Evolutionary conservation across 1,284 basidiomycete genomes (phyloP).

Genomic region (Trichosporon sp.): DNA sequence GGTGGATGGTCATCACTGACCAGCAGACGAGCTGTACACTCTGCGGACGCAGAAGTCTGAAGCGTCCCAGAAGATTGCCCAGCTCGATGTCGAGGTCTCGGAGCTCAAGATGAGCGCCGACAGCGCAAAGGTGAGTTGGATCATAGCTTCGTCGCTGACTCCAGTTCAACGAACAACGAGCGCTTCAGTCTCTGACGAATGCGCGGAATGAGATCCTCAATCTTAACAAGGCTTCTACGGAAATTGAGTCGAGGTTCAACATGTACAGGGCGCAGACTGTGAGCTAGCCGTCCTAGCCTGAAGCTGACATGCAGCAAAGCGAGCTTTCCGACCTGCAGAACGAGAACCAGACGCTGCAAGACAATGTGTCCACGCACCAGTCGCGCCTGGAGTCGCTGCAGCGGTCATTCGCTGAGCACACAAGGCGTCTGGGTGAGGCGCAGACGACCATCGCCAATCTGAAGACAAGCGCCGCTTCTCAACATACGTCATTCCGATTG

Average conservation of each 20-base stretch:
- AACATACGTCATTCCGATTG: constrained; percentile 38
- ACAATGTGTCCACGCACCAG: constrained; percentile 26
- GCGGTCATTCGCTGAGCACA: constrained; percentile 41
- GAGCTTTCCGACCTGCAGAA: constrained; percentile 34
- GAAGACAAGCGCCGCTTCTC: constrained; percentile 39
- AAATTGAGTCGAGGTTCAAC: constrained; percentile 41
- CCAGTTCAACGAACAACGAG: constrained; percentile 44
- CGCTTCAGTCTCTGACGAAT: constrained; percentile 33
- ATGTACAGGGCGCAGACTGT: constrained; percentile 42
- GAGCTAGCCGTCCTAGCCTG: constrained; percentile 8
- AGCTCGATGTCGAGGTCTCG: constrained; percentile 73
- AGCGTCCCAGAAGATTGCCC: constrained; percentile 64
- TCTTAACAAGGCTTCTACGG: constrained; percentile 34
- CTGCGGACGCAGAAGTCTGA: constrained; percentile 39
- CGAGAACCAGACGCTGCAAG: constrained; percentile 34
- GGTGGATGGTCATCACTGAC: not conserved
- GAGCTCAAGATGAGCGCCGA: constrained; percentile 69
- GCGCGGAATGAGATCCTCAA: constrained; percentile 38
- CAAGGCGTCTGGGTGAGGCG: constrained; percentile 38
- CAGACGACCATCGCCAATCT: constrained; percentile 43
- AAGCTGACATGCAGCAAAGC: constrained; percentile 29
- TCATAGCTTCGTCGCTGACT: not conserved
- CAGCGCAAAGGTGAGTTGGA: constrained; percentile 37
- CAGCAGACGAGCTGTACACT: constrained; percentile 41
- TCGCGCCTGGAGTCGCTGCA: constrained; percentile 29